Base-by-base conservation (phyloP, 306 rosid genomes). In the Prunus padus region DNA sequence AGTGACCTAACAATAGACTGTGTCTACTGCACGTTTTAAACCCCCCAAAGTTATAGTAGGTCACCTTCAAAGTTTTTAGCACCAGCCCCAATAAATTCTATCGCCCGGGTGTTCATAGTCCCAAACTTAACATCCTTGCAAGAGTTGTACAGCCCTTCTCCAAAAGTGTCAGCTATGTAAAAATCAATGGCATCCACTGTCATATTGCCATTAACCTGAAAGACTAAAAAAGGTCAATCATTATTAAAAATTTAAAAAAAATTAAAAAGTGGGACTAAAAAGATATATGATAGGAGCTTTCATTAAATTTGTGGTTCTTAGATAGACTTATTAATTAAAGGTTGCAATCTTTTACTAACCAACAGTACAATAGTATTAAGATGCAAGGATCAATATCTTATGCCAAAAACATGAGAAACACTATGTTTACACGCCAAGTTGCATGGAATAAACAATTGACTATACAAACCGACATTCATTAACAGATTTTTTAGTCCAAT, bases 71-170 rank as follows among this genome's bases (percentile, higher is more conserved):
- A 91, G 85, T 59, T 88, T 84, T 45, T 81, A 69, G 98, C 96
- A 78, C 96, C 98, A 67, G 84, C 98, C 61, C 98, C 98, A 80
- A 94, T 84, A 82, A 94, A 94, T 81, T 94, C 97, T 16, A 94
- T 84, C 73, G 98, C 98, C 84, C 90, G 82, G 16, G 98, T 94
- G 82, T 94, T 94, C 98, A 94, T 94, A 20, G 98, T 94, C 74
- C 98, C 98, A 83, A 94, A 94, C 84, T 94, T 94, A 25, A 94
- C 98, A 65, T 94, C 98, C 88, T 91, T 88, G 88, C 98, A 94
- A 19, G 97, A 87, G 71, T 81, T 61, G 67, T 82, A 94, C 54
- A 94, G 88, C 55, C 87, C 97, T 75, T 90, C 82, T 47, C 96
- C 98, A 82, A 91, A 91, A 66, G 77, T 83, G 77, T 86, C 81